phyloP scores from a whole-genome alignment of 2,329 filamentous ascomycete species.

The Xylaria multiplex region DNA sequence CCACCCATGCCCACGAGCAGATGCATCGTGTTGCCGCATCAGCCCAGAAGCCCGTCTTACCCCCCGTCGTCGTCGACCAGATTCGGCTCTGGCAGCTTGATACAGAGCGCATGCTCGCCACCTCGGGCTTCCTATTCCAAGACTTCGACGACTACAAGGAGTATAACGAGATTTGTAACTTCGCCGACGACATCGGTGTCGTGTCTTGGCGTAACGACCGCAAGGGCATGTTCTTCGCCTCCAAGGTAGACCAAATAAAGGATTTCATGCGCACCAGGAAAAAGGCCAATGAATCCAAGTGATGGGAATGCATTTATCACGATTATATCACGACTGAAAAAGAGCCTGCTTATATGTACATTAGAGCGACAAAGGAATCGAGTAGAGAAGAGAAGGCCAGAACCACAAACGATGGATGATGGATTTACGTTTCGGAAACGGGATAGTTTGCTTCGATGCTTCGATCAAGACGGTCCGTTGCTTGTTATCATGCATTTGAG shows the following conservation, averaged over 20 bases:
- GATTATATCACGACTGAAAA: neutral
- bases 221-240: constrained; percentile 89
- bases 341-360: neutral
- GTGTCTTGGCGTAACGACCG: constrained; percentile 85
- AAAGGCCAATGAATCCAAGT: constrained; percentile 44
- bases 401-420: neutral
- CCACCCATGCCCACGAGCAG: constrained; percentile 92
- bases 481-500: constrained; percentile 2
- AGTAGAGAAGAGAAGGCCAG: neutral
- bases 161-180: constrained; percentile 75
- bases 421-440: constrained; percentile 26
- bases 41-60: constrained; percentile 76
- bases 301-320: neutral
- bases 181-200: constrained; percentile 91
- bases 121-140: constrained; percentile 85
- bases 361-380: constrained; percentile 1
- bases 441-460: neutral
- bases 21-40: constrained; percentile 75
- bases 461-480: neutral
- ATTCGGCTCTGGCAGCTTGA: constrained; percentile 98
- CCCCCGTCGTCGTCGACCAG: constrained; percentile 96
- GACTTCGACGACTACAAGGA: constrained; percentile 81
- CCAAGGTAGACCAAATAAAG: constrained; percentile 86
- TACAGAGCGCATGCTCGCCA: constrained; percentile 90
- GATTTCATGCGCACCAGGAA: constrained; percentile 72